Conservation (phyloP, 768 basidiomycete genomes). For the Podaxis sp. region DNA sequence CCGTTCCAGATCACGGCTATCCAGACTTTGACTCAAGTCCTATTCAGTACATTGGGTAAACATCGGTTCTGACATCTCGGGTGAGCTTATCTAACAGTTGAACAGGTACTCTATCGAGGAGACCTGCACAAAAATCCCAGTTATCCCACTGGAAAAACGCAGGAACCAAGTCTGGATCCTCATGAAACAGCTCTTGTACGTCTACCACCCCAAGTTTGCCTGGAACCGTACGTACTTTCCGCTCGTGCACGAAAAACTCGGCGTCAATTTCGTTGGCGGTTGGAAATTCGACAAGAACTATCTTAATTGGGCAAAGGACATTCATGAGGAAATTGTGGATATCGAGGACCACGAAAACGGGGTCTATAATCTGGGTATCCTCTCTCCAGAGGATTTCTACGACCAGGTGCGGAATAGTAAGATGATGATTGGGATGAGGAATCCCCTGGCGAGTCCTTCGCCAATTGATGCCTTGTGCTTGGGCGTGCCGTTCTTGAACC, state of each 20-base stretch:
- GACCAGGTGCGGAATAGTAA: constrained; percentile 25
- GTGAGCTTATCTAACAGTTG: constrained; percentile 6
- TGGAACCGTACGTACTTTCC: constrained; percentile 29
- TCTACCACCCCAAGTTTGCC: constrained; percentile 25
- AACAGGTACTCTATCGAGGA: constrained; percentile 33
- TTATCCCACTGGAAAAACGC: constrained; percentile 27
- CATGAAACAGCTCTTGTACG: constrained; percentile 29
- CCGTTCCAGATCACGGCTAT: constrained; percentile 25
- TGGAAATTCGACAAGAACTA: constrained; percentile 24
- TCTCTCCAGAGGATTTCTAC: constrained; percentile 20
- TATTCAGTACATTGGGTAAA: constrained; percentile 27
- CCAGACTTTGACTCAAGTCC: constrained; percentile 17
- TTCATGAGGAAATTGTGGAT: constrained; percentile 21
- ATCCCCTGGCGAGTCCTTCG: constrained; percentile 28
- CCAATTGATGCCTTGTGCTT: constrained; percentile 36
- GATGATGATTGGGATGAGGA: constrained; percentile 30
- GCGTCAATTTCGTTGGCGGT: constrained; percentile 24
- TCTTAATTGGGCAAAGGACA: constrained; percentile 23
- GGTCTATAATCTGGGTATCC: constrained; percentile 23
- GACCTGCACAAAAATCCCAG: constrained; percentile 23
- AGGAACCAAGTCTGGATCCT: constrained; percentile 27
- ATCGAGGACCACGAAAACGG: constrained; percentile 24
- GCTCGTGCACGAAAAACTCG: constrained; percentile 19
- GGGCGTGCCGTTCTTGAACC: constrained; percentile 39
- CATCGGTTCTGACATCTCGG: neutral